A percentile compares a stretch with the other conserved stretches of the same genome.
Evolutionary conservation across 176 grass and related monocot genomes (phyloP).

Genomic region (Miscanthus lutarioriparius): DNA sequence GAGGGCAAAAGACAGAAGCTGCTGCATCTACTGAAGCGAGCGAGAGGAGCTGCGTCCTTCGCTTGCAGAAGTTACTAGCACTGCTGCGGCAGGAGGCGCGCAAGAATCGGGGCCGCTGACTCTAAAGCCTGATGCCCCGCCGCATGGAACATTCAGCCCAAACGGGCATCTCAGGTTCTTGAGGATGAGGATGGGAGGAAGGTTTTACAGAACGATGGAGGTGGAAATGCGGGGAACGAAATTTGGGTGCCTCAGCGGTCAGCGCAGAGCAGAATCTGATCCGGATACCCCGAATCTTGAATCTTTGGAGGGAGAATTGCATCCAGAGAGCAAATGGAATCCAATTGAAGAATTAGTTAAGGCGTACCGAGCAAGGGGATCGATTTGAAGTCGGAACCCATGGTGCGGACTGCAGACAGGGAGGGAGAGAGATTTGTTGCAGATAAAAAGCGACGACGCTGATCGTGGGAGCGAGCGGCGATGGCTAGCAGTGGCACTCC

Average conservation of each 20-base stretch:
- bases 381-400: constrained; percentile 74
- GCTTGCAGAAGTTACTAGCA: background rate
- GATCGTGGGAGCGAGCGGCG: background rate
- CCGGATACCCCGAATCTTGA: constrained; percentile 29
- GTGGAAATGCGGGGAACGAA: background rate
- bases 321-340: background rate
- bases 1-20: background rate
- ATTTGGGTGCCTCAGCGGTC: background rate
- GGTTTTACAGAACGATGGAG: background rate
- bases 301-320: constrained; percentile 11
- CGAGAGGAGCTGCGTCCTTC: background rate
- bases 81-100: background rate
- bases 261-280: background rate
- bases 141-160: background rate
- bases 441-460: constrained; percentile 18
- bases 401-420: background rate
- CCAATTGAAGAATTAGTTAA: background rate
- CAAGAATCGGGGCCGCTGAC: background rate
- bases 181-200: background rate
- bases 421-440: background rate
- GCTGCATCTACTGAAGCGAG: background rate
- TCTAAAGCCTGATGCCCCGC: background rate
- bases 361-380: constrained; percentile 74
- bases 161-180: background rate
- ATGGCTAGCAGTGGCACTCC: background rate